Conservation (phyloP, 2,329 filamentous ascomycete genomes). For the Aureobasidium leucospermi region DNA sequence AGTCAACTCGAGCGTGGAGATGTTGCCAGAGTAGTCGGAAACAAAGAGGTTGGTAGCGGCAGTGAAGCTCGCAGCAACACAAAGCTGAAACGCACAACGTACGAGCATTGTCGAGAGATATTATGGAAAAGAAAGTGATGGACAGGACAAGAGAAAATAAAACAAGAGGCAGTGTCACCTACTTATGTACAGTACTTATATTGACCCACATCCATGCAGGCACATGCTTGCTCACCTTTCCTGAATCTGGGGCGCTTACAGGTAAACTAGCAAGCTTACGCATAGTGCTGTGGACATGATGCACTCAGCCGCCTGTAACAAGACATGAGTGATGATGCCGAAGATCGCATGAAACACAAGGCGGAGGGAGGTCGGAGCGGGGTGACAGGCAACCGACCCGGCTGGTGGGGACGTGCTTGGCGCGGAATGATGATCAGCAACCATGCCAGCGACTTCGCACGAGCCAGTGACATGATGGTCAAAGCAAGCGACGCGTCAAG, state of each 20-base stretch:
- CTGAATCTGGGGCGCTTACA: not conserved
- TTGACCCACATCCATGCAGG: not conserved
- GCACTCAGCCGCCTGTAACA: not conserved
- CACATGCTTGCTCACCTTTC: not conserved
- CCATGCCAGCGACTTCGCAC: not conserved
- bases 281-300: conserved; percentile 1
- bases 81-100: not conserved
- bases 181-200: not conserved
- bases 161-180: not conserved
- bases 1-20: conserved; percentile 34
- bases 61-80: conserved; percentile 14
- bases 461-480: not conserved
- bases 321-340: not conserved
- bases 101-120: not conserved
- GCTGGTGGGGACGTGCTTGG: conserved; percentile 5
- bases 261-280: not conserved
- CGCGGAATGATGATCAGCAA: conserved; percentile 4
- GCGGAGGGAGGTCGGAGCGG: conserved; percentile 4
- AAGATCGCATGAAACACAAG: not conserved
- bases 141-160: too few relatives aligned
- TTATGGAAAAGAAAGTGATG: not conserved
- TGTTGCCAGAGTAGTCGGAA: conserved; percentile 38
- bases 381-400: conserved; percentile 3
- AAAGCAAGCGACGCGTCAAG: not conserved
- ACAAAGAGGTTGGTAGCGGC: conserved; percentile 34